Evolutionary conservation across 2,329 filamentous ascomycete species (phyloP), one percentile per base, ranked within the genome.

Genomic region (Talaromyces sp.): DNA sequence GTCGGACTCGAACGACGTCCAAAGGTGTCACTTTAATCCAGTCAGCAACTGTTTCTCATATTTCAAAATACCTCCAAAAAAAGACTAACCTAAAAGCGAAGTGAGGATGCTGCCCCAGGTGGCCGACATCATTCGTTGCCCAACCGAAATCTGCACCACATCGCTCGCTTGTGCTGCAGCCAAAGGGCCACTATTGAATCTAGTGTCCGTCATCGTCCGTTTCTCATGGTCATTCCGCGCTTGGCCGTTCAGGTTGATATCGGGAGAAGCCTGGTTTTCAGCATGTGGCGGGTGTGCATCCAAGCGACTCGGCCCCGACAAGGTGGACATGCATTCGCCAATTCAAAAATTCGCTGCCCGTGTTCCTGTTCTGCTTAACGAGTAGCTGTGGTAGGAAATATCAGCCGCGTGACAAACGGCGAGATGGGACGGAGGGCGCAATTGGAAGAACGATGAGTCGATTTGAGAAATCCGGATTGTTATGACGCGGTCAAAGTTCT

Each of bases 111-210:
- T 97, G 62, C 94, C 94, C 58, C 89, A 88, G 65, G 93, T 90
- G 55, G 94, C 94, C 60, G 93, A 96, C 58, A 96, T 75, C 94
- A 99, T 99, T 80, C 93, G 94, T 79, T 97, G 93, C 12, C 83
- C 77, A 24, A 92, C 84, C 5, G 92, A 92, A 65, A 95, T 91
- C 63, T 93, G 61, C 31, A 70, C 69, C 35, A 17, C 51, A 48
- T 59, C 52, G 24, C 29, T 41, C 46, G 62, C 64, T 48, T 59
- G 60, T 35, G 56, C 61, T 57, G 64, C 58, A 61, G 66, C 61
- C 55, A 60, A 57, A 35, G 63, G 56, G 54, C 62, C 67, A 61
- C 67, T 50, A 14, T 56, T 68, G 62, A 65, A 68, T 64, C 69
- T 64, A 65, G 65, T 65, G 61, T 67, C 61, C 59, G 70, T 66